Evolutionary conservation across 306 rosid genomes (phyloP).

Genomic region (Cicer cuneatum): DNA sequence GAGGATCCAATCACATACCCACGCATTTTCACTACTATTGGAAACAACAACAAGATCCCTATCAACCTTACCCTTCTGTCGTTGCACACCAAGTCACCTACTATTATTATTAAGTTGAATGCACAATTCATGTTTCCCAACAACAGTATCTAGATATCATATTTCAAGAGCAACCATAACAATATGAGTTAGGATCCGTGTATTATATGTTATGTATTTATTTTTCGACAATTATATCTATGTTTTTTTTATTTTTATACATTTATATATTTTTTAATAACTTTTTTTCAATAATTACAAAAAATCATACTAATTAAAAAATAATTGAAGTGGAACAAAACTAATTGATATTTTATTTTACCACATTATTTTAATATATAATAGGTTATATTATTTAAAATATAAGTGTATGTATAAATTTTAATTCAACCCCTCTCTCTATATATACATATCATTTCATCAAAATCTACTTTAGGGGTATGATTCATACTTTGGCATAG

Average conservation of each 20-base stretch:
- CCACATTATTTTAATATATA: no score
- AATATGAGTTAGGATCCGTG: not conserved
- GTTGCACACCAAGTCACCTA: slow-evolving; percentile 43
- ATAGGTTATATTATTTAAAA: no score
- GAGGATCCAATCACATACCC: slow-evolving; percentile 50
- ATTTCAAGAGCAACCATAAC: not conserved
- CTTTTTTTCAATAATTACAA: not conserved
- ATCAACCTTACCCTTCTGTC: slow-evolving; percentile 31
- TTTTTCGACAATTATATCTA: not conserved
- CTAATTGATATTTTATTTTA: no score
- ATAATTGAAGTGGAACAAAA: no score
- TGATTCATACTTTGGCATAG: no score
- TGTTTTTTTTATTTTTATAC: not conserved
- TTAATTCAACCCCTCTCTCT: no score
- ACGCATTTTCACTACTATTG: slow-evolving; percentile 28
- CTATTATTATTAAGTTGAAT: not conserved
- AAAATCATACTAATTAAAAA: not conserved
- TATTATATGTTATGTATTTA: not conserved
- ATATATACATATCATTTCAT: no score
- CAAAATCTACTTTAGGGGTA: no score
- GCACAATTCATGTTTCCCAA: slow-evolving; percentile 44
- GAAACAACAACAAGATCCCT: slow-evolving; percentile 39
- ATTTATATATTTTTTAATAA: not conserved
- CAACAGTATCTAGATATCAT: slow-evolving; percentile 35
- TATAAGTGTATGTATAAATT: no score